Percentiles rank a stretch among this genome's conserved stretches.
Conservation (phyloP, 2,329 filamentous ascomycete species). For the Colletotrichum costaricense region DNA sequence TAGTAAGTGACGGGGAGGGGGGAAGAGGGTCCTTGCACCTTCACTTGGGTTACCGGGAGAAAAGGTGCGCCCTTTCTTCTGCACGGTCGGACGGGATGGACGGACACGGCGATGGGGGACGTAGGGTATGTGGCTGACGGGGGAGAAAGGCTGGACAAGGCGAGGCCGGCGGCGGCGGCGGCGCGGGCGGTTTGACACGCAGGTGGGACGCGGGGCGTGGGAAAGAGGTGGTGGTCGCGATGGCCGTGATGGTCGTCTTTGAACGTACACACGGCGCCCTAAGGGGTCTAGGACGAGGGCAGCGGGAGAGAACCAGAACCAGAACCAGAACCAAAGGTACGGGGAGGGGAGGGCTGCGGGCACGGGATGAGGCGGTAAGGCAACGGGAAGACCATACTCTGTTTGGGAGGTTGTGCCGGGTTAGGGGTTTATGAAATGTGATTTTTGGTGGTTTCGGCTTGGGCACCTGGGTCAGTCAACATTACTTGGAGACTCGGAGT, state of each 20-base stretch:
- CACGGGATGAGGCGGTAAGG: slow-evolving; percentile 1
- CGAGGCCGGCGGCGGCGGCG: background rate
- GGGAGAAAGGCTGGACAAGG: background rate
- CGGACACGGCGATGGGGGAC: background rate
- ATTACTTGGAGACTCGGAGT: background rate
- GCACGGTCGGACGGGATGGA: background rate
- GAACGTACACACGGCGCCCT: background rate
- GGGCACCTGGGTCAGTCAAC: background rate
- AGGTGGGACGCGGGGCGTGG: background rate
- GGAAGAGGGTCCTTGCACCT: background rate
- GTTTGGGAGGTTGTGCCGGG: background rate
- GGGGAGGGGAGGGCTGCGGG: background rate
- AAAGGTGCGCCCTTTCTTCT: background rate
- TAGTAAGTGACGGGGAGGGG: too few relatives aligned
- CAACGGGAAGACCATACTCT: slow-evolving; percentile 11
- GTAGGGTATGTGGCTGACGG: background rate
- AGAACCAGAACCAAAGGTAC: slow-evolving; percentile 5
- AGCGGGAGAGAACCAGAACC: background rate
- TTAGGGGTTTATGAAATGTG: background rate
- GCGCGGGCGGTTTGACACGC: background rate
- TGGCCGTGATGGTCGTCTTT: background rate
- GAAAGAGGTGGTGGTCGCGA: background rate
- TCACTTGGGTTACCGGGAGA: background rate
- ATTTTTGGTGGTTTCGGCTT: background rate
- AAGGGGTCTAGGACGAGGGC: background rate